Percentiles rank a stretch among this genome's conserved stretches.
phyloP scores from a whole-genome alignment of 2,329 filamentous ascomycete genomes.

The Rhexocercosporidium sp. region DNA sequence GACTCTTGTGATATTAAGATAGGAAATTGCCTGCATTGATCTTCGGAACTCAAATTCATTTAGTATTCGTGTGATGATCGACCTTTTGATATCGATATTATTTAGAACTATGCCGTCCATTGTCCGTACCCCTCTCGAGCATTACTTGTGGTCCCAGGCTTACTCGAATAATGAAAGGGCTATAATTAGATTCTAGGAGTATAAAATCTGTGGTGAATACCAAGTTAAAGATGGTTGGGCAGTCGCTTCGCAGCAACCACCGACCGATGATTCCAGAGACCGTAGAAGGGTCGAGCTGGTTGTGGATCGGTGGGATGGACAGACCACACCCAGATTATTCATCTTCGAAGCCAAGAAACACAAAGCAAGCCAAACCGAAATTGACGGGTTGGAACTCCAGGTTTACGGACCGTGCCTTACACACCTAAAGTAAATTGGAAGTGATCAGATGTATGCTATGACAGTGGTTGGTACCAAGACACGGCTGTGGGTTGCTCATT shows the following conservation, averaged over 20 bases:
- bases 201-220: not conserved
- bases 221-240: not conserved
- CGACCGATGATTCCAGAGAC: not conserved
- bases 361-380: too few species aligned
- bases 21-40: too few species aligned
- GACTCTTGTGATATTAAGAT: too few species aligned
- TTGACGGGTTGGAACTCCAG: too few species aligned
- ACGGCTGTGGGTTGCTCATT: not conserved
- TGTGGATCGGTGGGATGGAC: not conserved
- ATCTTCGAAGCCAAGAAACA: not conserved
- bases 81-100: too few species aligned
- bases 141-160: not conserved
- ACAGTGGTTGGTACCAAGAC: not conserved
- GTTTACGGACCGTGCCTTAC: too few species aligned
- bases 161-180: not conserved
- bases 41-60: too few species aligned
- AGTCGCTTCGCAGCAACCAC: not conserved
- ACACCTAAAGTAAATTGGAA: too few species aligned
- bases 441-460: too few species aligned
- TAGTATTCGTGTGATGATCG: too few species aligned
- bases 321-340: not conserved
- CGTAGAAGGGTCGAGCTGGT: not conserved
- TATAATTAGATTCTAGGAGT: not conserved
- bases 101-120: not conserved
- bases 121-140: not conserved